These are phyloP conservation scores for Ceratobasidium papillatum DNA, from an alignment of 1,284 basidiomycete genomes.

Conservation along the genomic window DNA sequence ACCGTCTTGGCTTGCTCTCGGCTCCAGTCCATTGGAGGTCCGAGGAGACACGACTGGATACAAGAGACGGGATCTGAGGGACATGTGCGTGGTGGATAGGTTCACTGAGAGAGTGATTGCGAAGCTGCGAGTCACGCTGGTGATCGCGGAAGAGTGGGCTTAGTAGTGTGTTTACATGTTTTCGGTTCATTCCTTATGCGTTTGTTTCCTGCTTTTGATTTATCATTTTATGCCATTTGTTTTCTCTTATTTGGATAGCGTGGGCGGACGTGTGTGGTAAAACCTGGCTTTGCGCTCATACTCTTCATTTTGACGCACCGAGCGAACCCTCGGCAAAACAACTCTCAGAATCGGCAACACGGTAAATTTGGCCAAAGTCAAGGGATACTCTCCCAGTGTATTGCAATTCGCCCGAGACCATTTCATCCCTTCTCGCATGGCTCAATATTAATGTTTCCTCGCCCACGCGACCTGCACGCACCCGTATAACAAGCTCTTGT, in stretches of 20 bases:
- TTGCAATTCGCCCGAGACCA: background rate
- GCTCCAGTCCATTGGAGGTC: slow-evolving; percentile 2
- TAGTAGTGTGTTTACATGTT: background rate
- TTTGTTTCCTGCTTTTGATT: too few relatives aligned
- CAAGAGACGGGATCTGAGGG: slow-evolving; percentile 19
- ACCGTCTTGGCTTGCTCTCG: slow-evolving; percentile 1
- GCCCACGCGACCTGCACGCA: background rate
- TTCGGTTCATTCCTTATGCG: background rate
- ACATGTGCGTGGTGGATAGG: slow-evolving; percentile 9
- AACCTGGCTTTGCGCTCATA: too few relatives aligned
- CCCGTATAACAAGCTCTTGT: too few relatives aligned
- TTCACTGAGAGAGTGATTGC: slow-evolving; percentile 8
- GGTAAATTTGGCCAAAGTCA: background rate
- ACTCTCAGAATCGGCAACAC: too few relatives aligned
- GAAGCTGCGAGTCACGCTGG: background rate
- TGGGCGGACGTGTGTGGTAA: background rate
- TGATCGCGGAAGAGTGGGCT: background rate
- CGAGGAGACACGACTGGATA: slow-evolving; percentile 4
- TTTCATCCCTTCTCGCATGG: background rate
- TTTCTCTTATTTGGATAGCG: background rate
- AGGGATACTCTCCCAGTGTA: background rate
- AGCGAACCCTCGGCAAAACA: background rate
- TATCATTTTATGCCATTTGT: slow-evolving; percentile 13
- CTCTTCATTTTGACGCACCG: too few relatives aligned
- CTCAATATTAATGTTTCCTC: background rate